A percentile compares a stretch with the other conserved stretches of the same genome.
These are phyloP conservation scores for Pythium utonaiense DNA, from an alignment of 352 stramenopile genomes.

Conservation along the genomic window DNA sequence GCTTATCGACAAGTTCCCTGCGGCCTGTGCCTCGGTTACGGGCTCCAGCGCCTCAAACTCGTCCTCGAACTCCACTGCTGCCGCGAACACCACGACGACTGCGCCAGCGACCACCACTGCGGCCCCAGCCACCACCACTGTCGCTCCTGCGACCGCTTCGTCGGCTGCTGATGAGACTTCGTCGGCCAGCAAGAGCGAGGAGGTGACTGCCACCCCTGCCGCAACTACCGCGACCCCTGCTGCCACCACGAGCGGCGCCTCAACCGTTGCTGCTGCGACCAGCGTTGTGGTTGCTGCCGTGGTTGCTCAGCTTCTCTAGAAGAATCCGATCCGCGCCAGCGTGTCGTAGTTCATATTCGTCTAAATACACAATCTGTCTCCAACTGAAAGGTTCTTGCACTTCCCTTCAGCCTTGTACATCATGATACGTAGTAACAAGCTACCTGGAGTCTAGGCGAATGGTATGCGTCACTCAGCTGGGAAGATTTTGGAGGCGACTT, in stretches of 20 bases:
- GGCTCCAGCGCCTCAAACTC: not conserved
- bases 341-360: too few species aligned
- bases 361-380: too few species aligned
- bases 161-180: not conserved
- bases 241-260: slow-evolving; percentile 10
- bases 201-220: not conserved
- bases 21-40: not conserved
- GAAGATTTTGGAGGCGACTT: too few species aligned
- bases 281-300: slow-evolving; percentile 11
- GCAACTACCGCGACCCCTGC: slow-evolving; percentile 2
- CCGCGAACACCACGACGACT: slow-evolving; percentile 6
- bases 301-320: slow-evolving; percentile 13
- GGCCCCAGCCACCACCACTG: not conserved
- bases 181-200: not conserved
- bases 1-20: slow-evolving; percentile 14
- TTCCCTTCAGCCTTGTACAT: too few species aligned
- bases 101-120: slow-evolving; percentile 1
- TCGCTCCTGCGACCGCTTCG: slow-evolving; percentile 2
- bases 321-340: not conserved
- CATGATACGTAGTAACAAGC: too few species aligned
- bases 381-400: too few species aligned
- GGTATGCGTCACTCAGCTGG: too few species aligned
- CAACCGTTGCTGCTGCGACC: slow-evolving; percentile 10
- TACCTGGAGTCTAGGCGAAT: too few species aligned
- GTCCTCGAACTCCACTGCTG: not conserved